Evolutionary conservation across 1,139 yeast genomes (phyloP).

Genomic region (Debaryomyces nepalensis): DNA sequence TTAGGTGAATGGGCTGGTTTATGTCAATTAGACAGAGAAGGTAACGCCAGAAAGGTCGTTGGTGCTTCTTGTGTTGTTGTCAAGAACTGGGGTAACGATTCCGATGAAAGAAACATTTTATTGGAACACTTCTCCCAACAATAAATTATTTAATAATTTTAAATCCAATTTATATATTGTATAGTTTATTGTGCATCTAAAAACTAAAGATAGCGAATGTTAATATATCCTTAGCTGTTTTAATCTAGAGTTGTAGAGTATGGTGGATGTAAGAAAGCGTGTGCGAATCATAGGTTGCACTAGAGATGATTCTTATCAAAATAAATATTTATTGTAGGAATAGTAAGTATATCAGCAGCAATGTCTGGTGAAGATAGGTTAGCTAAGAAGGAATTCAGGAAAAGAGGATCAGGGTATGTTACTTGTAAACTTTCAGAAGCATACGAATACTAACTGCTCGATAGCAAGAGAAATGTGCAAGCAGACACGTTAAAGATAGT

Average conservation of each 20-base stretch:
- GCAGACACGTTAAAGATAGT: constrained; percentile 18
- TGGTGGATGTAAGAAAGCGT: neutral
- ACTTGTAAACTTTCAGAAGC: too few relatives aligned
- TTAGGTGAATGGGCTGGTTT: constrained; percentile 99
- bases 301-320: neutral
- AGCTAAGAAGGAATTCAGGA: constrained; percentile 33
- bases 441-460: constrained; percentile 17
- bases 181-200: constrained; percentile 10
- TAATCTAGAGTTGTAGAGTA: neutral
- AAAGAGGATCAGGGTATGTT: constrained; percentile 51
- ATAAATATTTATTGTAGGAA: neutral
- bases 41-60: constrained; percentile 99
- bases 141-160: constrained; percentile 38
- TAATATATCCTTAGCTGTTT: constrained; percentile 10
- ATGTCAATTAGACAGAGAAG: constrained; percentile 99
- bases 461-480: constrained; percentile 22
- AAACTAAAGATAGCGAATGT: constrained; percentile 10
- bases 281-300: constrained; percentile 2
- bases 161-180: constrained; percentile 6
- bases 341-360: constrained; percentile 1
- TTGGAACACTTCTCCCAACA: constrained; percentile 96
- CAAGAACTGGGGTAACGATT: constrained; percentile 99
- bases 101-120: constrained; percentile 96
- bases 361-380: constrained; percentile 22
- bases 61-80: constrained; percentile 99